Evolutionary conservation across 2,329 filamentous ascomycete species (phyloP).

Genomic region (Aspergillus persii): DNA sequence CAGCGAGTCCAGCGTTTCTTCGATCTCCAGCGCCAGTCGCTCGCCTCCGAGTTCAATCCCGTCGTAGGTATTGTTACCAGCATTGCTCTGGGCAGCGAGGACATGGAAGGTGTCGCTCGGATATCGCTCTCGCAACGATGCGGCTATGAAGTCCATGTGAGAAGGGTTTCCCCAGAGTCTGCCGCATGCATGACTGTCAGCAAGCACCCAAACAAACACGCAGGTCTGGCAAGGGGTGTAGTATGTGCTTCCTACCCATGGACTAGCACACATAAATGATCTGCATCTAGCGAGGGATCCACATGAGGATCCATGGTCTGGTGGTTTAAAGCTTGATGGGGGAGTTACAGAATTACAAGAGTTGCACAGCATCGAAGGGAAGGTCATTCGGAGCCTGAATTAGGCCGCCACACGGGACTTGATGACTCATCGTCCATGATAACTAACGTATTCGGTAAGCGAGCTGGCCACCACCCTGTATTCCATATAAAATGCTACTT

Average conservation of each 20-base stretch:
- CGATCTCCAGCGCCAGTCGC: conserved; percentile 62
- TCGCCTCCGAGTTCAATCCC: conserved; percentile 69
- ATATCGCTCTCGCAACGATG: conserved; percentile 51
- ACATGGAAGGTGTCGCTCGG: conserved; percentile 54
- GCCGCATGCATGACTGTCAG: conserved; percentile 2
- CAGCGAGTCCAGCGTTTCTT: conserved; percentile 55
- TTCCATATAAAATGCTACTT: too few species aligned
- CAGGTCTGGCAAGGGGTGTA: background rate
- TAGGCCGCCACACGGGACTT: background rate
- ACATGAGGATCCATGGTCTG: conserved; percentile 9
- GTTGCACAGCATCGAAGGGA: too few species aligned
- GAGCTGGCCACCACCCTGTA: too few species aligned
- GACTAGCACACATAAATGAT: conserved; percentile 61
- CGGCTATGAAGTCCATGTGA: conserved; percentile 56
- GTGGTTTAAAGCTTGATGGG: too few species aligned
- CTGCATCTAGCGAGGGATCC: conserved; percentile 26
- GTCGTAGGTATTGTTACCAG: conserved; percentile 61
- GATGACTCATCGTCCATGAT: too few species aligned
- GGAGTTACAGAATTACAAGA: too few species aligned
- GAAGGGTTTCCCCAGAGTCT: conserved; percentile 62
- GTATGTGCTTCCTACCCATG: conserved; percentile 52
- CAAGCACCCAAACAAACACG: background rate
- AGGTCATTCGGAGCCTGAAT: background rate
- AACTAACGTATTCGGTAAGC: too few species aligned
- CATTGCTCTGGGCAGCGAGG: conserved; percentile 55